phyloP scores from a whole-genome alignment of 306 rosid species.

The Medicago lupulina region DNA sequence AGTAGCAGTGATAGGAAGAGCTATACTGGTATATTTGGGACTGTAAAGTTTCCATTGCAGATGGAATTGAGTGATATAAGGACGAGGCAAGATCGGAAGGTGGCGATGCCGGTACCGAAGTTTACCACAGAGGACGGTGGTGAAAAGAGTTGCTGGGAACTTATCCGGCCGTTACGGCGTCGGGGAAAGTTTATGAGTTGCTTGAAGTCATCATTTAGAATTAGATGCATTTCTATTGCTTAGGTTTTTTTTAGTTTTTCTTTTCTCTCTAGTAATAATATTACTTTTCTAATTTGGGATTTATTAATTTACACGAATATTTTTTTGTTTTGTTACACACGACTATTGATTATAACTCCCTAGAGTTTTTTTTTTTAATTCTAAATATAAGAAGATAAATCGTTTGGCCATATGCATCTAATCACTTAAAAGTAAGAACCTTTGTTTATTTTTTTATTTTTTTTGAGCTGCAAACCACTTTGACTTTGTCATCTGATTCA shows the following conservation, averaged over 20 bases:
- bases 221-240: constrained; percentile 40
- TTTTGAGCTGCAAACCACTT: too few relatives aligned
- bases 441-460: too few relatives aligned
- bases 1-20: constrained; percentile 31
- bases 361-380: too few relatives aligned
- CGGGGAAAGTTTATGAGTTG: constrained; percentile 28
- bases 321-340: too few relatives aligned
- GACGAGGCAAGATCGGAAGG: constrained; percentile 43
- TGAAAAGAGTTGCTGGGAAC: constrained; percentile 43
- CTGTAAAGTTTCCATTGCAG: constrained; percentile 49
- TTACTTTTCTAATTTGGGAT: background rate
- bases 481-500: too few relatives aligned
- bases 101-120: background rate
- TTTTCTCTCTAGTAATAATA: too few relatives aligned
- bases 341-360: too few relatives aligned
- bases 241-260: background rate
- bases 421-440: too few relatives aligned
- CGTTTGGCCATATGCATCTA: too few relatives aligned
- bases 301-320: background rate
- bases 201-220: constrained; percentile 32
- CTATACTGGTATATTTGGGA: constrained; percentile 41
- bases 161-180: constrained; percentile 42
- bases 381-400: too few relatives aligned
- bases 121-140: constrained; percentile 20
- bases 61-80: constrained; percentile 50